Base-by-base conservation (phyloP, 208 protist species). In the Tritrichomonas foetus region DNA sequence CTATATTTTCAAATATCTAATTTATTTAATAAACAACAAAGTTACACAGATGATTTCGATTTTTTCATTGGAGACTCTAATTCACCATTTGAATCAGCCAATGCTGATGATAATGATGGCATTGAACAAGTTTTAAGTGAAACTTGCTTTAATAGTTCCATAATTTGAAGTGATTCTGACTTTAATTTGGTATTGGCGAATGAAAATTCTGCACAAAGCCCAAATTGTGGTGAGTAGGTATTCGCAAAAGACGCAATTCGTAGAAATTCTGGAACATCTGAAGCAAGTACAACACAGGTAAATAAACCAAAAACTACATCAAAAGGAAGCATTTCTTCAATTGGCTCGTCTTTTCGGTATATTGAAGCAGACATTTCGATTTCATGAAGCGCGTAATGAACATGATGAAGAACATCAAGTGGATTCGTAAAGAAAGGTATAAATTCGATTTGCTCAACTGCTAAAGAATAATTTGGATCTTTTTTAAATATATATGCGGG, bases 391-490 rank as follows among this genome's bases (percentile, higher is more conserved):
- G 74, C 9, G 16, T 82, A 39, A 30, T 82, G 50, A 14, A 82
- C 41, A 27, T 82, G 74, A 82, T 82, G 74, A 20, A 82, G 74
- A 47, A 82, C 50, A 82, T 82, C 74, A 41, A 82, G 74, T 11
- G 74, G 74, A 50, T 82, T 82, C 1, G 74, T 82, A 25, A 82
- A 82, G 39, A 82, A 82, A 20, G 5, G 22, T 3, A 82, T 50
- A 82, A 82, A 82, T 27, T 82, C 74, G 14, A 39, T 39, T 41
- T 82, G 74, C 50, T 82, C 74, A 30, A 82, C 74, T 30, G 74
- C 74, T 8, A 82, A 50, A n/a, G 74, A 82, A 50, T 50, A 82
- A 82, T 82, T 30, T 20, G 36, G 33, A 27, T 82, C 74, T 50
- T 49, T 44, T 50, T 82, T 82, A 25, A 82, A 82, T 50, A 82